These are phyloP conservation scores for Prunus davidiana DNA, from an alignment of 306 rosid species.

Conservation along the genomic window DNA sequence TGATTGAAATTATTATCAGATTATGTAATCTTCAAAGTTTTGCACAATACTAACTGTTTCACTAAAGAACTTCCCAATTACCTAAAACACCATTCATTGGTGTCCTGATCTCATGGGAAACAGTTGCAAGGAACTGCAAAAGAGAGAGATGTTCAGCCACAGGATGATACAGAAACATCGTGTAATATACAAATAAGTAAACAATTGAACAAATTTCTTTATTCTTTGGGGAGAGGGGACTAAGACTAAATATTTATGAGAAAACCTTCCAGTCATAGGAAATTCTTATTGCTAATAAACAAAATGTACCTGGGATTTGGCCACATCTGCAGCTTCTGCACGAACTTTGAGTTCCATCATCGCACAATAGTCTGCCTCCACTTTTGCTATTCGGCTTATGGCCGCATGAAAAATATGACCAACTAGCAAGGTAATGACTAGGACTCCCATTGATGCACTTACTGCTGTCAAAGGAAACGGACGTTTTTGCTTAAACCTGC, in stretches of 20 bases:
- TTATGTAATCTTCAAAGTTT: constrained; percentile 15
- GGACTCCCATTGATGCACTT: constrained; percentile 53
- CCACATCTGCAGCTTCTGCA: constrained; percentile 99
- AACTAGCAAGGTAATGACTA: constrained; percentile 77
- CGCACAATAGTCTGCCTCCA: constrained; percentile 65
- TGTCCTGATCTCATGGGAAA: constrained; percentile 98
- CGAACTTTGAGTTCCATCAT: constrained; percentile 69
- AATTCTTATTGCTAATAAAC: constrained; percentile 10
- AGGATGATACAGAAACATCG: not conserved
- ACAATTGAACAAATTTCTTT: constrained; percentile 2
- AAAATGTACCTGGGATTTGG: constrained; percentile 78
- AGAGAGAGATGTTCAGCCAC: constrained; percentile 23
- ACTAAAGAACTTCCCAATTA: constrained; percentile 26
- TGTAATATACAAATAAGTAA: not conserved
- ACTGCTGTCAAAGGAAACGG: constrained; percentile 77
- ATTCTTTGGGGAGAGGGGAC: not conserved
- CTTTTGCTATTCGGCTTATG: constrained; percentile 71
- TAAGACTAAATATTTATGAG: constrained; percentile 5
- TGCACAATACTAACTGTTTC: constrained; percentile 13
- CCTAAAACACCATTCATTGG: constrained; percentile 99
- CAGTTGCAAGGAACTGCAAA: constrained; percentile 92
- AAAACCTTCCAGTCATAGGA: constrained; percentile 9
- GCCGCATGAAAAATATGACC: constrained; percentile 84
- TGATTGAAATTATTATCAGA: constrained; percentile 17
- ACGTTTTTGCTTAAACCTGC: constrained; percentile 82